phyloP scores from a whole-genome alignment of 257 asterid species.

The Petunia axillaris region DNA sequence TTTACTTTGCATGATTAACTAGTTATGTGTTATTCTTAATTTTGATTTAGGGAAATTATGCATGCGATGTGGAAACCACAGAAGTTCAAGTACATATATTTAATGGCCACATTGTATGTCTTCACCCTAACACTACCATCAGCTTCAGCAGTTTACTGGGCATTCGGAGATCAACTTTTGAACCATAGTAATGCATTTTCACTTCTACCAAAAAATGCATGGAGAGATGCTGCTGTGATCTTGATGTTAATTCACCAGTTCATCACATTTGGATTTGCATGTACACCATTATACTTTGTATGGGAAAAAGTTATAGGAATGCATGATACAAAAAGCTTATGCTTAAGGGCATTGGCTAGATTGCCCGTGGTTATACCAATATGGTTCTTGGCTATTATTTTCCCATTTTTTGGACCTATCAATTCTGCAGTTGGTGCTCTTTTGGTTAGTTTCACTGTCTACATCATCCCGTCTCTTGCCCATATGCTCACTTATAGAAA shows the following conservation, averaged over 20 bases:
- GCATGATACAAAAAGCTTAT: slow-evolving; percentile 88
- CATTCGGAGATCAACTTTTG: slow-evolving; percentile 84
- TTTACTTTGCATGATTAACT: neutral
- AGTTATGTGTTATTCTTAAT: neutral
- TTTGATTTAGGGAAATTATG: slow-evolving; percentile 72
- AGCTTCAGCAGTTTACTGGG: slow-evolving; percentile 93
- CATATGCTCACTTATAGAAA: slow-evolving; percentile 89
- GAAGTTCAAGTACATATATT: slow-evolving; percentile 91
- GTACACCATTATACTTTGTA: slow-evolving; percentile 90
- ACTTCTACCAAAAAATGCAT: slow-evolving; percentile 63
- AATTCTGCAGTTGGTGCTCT: slow-evolving; percentile 96
- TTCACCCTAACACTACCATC: slow-evolving; percentile 92
- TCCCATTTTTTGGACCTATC: slow-evolving; percentile 95
- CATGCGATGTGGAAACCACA: slow-evolving; percentile 99
- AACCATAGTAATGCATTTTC: slow-evolving; percentile 86
- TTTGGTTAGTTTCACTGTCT: slow-evolving; percentile 91
- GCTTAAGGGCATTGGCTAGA: slow-evolving; percentile 82
- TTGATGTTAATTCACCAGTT: slow-evolving; percentile 98
- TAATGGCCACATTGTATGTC: slow-evolving; percentile 80
- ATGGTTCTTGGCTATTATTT: slow-evolving; percentile 94
- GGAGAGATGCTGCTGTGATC: slow-evolving; percentile 91
- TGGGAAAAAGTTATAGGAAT: slow-evolving; percentile 98
- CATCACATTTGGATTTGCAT: slow-evolving; percentile 91
- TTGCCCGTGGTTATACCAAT: slow-evolving; percentile 89
- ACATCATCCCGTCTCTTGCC: slow-evolving; percentile 84